Evolutionary conservation across 805 yeast genomes (phyloP), one percentile per base, ranked within the genome.

Genomic region (Yamadazyma tumulicola): DNA sequence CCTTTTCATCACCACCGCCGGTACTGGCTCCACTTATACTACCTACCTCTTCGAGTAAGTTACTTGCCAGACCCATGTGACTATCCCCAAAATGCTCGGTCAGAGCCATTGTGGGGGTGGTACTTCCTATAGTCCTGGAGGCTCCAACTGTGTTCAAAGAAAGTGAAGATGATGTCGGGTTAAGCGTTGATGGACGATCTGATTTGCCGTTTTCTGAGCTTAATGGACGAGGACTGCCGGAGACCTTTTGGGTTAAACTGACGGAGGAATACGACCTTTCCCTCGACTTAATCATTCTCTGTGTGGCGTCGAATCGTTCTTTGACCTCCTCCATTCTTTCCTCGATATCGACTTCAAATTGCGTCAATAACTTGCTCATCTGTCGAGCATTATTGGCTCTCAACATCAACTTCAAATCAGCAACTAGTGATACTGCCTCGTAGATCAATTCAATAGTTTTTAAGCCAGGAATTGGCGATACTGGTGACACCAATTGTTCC

Each of bases 361-460:
- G 43, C n/a, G 43, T 48, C 26, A 72, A 51, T 10, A 59, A 55
- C 17, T 53, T 52, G 11, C 72, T 56, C 74, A 77, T 73, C 34
- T 73, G 75, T 31, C 74, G 54, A 1, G 69, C 77, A 49, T 79
- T 78, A 39, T 68, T 54, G 0, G 80, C 69, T 35, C 84, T 59
- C 30, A 79, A 48, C 69, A 81, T 69, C 39, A 84, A 55, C 46
- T 79, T 78, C 58, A 78, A 64, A 49, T 84, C 91, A 40, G 79
- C 73, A 0, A 76, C 76, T 27, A 80, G 53, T 0, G 79, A 74
- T 1, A 82, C 79, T 4, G 75, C 61, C 43, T 84, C 85, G 47
- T 74, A 76, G 28, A 83, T 72, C 29, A 77, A 53, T 39, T 79
- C 81, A 26, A 84, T 64, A 5, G 77, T 62, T 28, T 62, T 57